Base-by-base conservation (phyloP, 306 rosid species). In the Citrullus mucosospermus region DNA sequence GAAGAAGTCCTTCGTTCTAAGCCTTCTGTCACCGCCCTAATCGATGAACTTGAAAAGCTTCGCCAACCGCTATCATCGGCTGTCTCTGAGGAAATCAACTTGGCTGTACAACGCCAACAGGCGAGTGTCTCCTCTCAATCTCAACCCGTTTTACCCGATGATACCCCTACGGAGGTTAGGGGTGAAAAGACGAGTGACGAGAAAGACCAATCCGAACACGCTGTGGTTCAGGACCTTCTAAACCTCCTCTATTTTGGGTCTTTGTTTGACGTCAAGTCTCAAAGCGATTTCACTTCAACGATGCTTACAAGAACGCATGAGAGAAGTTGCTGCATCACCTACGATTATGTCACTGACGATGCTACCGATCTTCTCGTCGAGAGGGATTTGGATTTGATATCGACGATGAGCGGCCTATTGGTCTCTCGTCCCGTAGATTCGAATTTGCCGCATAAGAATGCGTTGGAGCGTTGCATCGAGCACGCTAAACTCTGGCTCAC, bases 11-110 rank as follows among this genome's bases (percentile, higher is more conserved):
- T 96, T 38, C 93, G 96, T 71, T 88, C 99, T 12, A 96, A 96
- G 59, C 84, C 99, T 73, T 75, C 84, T 17, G 86, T 92, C 44
- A 0, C 60, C 13, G 87, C 79, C 0, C 88, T 79, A 44, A 90
- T 96, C 83, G 99, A 96, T 38, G 99, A 96, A 80, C 86, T 96
- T 61, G 99, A 96, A 83, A 96, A 96, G 88, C 93, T 96, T 20
- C 97, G 96, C 1, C 93, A 86, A 39, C 99, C 99, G 14, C 90
- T 96, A 66, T 38, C 93, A 2, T 70, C 76, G 0, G 98, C 99
- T 39, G 71, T 92, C 59, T 25, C 90, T 3, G 99, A 96, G 57
- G 99, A 96, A 61, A 69, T 91, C 71, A 41, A 51, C 69, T 88
- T 83, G 16, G 85, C 97, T 3, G 70, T 86, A 6, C 84, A 81